A percentile compares a stretch with the other conserved stretches of the same genome.
Conservation (phyloP, 768 basidiomycete species). For the Scleroderma citrinum region DNA sequence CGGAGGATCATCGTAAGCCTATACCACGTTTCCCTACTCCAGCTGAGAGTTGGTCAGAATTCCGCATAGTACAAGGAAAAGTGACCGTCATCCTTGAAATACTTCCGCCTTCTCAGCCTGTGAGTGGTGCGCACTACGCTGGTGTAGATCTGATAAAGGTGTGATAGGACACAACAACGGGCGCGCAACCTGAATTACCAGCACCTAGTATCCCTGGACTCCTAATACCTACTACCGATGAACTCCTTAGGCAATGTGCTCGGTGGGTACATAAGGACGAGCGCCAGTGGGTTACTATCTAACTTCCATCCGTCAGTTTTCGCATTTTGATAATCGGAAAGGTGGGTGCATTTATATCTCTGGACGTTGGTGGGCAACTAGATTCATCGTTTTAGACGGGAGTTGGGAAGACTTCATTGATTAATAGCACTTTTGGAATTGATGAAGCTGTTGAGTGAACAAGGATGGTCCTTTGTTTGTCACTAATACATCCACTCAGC, state of each 20-base stretch:
- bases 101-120: not conserved
- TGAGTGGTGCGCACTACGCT: not conserved
- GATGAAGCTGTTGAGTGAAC: not conserved
- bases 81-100: not conserved
- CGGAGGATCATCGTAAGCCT: too few relatives aligned
- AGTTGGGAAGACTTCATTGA: conserved; percentile 3
- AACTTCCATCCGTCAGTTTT: not conserved
- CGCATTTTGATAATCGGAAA: not conserved
- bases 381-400: not conserved
- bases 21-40: not conserved
- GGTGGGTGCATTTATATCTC: not conserved
- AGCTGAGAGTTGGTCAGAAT: not conserved
- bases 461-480: not conserved
- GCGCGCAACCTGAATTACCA: too few relatives aligned
- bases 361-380: not conserved
- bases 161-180: too few relatives aligned
- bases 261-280: not conserved
- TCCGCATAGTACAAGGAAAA: not conserved
- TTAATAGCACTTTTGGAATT: not conserved
- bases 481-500: not conserved
- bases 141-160: not conserved
- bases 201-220: not conserved
- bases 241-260: not conserved
- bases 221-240: not conserved
- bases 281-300: not conserved